Base-by-base conservation (phyloP, 2,329 filamentous ascomycete species). In the Calycina herbarum region DNA sequence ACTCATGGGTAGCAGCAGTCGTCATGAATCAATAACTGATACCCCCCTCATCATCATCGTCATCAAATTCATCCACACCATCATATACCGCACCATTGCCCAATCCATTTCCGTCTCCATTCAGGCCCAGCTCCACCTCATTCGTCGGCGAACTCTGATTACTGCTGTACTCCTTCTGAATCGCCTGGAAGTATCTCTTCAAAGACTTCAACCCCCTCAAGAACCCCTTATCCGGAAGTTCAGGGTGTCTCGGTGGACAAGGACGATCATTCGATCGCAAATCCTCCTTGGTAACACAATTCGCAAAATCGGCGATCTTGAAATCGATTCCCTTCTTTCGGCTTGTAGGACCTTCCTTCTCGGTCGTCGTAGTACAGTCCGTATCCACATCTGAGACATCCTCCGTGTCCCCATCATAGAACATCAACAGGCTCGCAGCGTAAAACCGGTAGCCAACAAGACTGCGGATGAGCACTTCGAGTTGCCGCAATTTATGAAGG, bases 251-350 rank as follows among this genome's bases (percentile, higher is more conserved):
- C 4, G 95, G 95, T 15, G 95, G 95, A 72, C 94, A 97, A 4
- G 84, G 80, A 73, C 83, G 84, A 68, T 84, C 82, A 61, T 80
- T 78, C 20, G 82, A 79, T 1, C 82, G 79, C 66, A 88, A 79
- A 73, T 97, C 93, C 70, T 95, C 90, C 3, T 92, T 91, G 1
- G 94, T 98, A 42, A 98, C 89, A 74, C 94, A 97, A 77, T 99
- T 99, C 69, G 95, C 95, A 80, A 99, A 99, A 78, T 99, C 95
- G 65, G 97, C 94, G 77, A 99, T 96, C 79, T 97, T 97, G 79
- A 99, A 89, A 77, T 97, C 92, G 75, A 96, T 94, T 7, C 48
- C 48, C 70, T 89, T 84, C 58, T 82, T 81, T 58, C 82, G 81
- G 66, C 67, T 63, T 11, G 63, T 68, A 13, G 60, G 69, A 66